Base-by-base conservation (phyloP, 2,329 filamentous ascomycete genomes). In the Mycocentrospora acerina region DNA sequence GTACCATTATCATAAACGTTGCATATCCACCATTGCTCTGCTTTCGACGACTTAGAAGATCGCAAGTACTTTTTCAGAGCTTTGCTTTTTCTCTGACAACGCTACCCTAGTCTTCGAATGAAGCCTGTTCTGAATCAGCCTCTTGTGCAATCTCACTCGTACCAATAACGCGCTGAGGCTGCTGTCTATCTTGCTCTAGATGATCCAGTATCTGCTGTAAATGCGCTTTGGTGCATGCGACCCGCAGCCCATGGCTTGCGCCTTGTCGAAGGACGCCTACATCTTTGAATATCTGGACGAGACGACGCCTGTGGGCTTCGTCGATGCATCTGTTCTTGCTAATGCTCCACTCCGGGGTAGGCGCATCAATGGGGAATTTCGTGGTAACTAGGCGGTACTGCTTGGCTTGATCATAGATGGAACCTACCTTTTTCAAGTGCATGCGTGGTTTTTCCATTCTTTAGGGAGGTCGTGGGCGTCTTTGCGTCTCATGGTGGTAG, bases 181-280 rank as follows among this genome's bases (percentile, higher is more conserved):
- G 22, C 15, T 27, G 10, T 35, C 40, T 25, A n/a, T 38, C 24
- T 15, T 37, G 13, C 7, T 32, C 34, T 24, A 52, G 46, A 13
- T 38, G 29, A 8, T 37, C 34, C 18, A 52, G 31, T 33, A 52
- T 36, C 25, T 36, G 16, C 14, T 39, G 14, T 24, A 44, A 30
- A 9, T 29, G 17, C 16, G 16, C 26, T 11, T 38, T 28, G 26
- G 36, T 22, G 36, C 25, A 39, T 24, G 36, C 36, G 12, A 34
- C 24, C 26, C 25, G 30, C 25, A 39, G 25, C 16, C 15, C 11
- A 16, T 39, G 11, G 30, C 36, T 39, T 29, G 2, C 15, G 16
- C 33, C 36, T 39, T 13, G n/a, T 13, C 15, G 16, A 39, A 39
- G 31, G 32, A 39, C 36, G 24, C 36, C 36, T 32, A 16, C 22